Conservation (phyloP, 345 rosid genomes). For the Linum tenue region DNA sequence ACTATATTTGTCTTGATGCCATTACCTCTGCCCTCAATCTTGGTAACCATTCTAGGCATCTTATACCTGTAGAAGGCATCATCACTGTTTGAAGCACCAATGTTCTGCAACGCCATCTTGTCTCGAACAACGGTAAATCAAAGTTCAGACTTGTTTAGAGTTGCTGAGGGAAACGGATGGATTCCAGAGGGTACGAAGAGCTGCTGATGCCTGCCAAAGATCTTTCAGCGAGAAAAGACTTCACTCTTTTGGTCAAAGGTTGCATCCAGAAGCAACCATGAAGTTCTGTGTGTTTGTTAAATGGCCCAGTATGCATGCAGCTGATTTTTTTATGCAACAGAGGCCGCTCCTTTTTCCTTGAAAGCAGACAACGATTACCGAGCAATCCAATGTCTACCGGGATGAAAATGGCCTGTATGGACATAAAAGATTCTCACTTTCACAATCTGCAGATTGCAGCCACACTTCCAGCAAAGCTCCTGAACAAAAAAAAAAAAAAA, state of each 20-base stretch:
- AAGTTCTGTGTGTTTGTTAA: constrained; percentile 14
- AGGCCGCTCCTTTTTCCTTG: constrained; percentile 49
- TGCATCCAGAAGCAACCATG: constrained; percentile 30
- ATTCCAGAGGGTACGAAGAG: not conserved
- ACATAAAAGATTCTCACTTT: constrained; percentile 82
- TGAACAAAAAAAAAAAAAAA: constrained; percentile 8
- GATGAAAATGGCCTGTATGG: constrained; percentile 60
- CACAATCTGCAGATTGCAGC: constrained; percentile 28
- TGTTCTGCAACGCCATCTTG: constrained; percentile 84
- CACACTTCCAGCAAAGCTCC: constrained; percentile 42
- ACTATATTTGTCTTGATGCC: constrained; percentile 88
- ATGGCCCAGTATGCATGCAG: constrained; percentile 45
- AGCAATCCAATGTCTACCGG: constrained; percentile 70
- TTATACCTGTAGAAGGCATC: constrained; percentile 97
- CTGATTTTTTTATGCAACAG: constrained; percentile 22
- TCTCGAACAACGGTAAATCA: not conserved
- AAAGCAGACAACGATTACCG: constrained; percentile 63
- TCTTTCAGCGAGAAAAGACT: constrained; percentile 9
- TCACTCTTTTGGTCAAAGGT: constrained; percentile 17
- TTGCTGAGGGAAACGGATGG: constrained; percentile 6
- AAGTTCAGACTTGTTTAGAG: constrained; percentile 15
- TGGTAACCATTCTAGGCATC: constrained; percentile 91
- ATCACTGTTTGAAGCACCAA: constrained; percentile 82
- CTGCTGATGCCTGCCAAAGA: constrained; percentile 1
- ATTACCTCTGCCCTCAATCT: constrained; percentile 86